Base-by-base conservation (phyloP, 2,329 filamentous ascomycete species). In the Ophiostoma pallidulum region DNA sequence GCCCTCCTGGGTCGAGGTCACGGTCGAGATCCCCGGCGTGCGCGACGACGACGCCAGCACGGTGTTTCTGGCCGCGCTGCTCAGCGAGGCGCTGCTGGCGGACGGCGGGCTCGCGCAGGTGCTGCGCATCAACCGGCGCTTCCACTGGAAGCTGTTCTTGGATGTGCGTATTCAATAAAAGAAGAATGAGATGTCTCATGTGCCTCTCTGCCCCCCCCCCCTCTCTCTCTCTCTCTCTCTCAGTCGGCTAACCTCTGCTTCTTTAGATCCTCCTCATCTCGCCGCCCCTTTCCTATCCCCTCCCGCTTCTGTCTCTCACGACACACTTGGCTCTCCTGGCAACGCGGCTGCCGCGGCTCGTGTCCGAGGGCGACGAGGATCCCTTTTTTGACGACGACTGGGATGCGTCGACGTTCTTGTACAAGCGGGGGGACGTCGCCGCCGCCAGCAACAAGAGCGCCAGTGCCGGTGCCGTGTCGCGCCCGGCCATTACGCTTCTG, bases 361-460 rank as follows among this genome's bases (percentile, higher is more conserved):
- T 87, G 62, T 96, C 90, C 2, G 86, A 94, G 64, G 78, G 79
- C 49, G 91, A 97, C 66, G 92, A 98, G 68, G 92, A 98, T 58
- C 92, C 92, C 12, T 82, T 96, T 62, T 98, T 98, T 66, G 85
- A 96, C 68, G 92, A 98, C 67, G 92, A 98, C 69, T 98, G 92
- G 92, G 87, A 85, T 54, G 85, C 84, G 14, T 82, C 89, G 1
- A 74, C 79, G 16, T 82, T 80, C 49, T 70, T 98, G 26, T 98
- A 94, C 67, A 76, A 81, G 1, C 74, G 73, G 50, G 58, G 22
- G 7, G 20, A 31, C 28, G 10, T 28, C 24, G 24, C 24, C 10
- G 10, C 24, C 5, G 10, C 5, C 24, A 28, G 10, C 5, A 28
- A 10, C 24, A 9, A 28, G 7, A 28, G 24, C 38, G 9, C 24